phyloP scores from a whole-genome alignment of 805 yeast species.

The Saccharomycopsis guyanensis region DNA sequence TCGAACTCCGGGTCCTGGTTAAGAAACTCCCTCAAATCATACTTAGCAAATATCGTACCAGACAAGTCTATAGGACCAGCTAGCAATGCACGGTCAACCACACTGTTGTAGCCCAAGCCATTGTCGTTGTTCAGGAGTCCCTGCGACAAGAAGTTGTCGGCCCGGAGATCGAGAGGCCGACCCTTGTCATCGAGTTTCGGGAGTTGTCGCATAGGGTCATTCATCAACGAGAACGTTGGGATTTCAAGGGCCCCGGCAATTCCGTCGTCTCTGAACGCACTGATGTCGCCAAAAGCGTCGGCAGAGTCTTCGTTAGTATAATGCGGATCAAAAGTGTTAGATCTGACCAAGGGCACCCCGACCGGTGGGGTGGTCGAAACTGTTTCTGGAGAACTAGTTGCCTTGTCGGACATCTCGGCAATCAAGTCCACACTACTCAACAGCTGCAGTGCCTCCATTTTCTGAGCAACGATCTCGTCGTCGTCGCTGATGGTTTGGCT shows the following conservation, averaged over 20 bases:
- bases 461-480: slow-evolving; percentile 2
- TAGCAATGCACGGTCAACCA: slow-evolving; percentile 14
- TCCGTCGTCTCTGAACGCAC: background rate
- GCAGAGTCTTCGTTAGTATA: background rate
- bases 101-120: background rate
- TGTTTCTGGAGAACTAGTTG: background rate
- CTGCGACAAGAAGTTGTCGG: background rate
- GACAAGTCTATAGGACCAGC: slow-evolving; percentile 33
- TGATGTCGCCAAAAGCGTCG: slow-evolving; percentile 1
- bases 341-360: slow-evolving; percentile 1
- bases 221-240: slow-evolving; percentile 20
- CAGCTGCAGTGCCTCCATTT: background rate
- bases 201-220: slow-evolving; percentile 21
- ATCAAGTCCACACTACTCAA: background rate
- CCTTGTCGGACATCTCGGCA: background rate
- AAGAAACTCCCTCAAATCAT: slow-evolving; percentile 39
- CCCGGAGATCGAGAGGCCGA: background rate
- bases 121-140: background rate
- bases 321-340: slow-evolving; percentile 19
- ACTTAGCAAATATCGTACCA: slow-evolving; percentile 37
- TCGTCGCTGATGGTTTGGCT: slow-evolving; percentile 1
- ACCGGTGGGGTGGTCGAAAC: background rate
- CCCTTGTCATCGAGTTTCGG: slow-evolving; percentile 13
- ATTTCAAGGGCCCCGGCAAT: slow-evolving; percentile 11
- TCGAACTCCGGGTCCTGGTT: slow-evolving; percentile 44